A percentile compares a stretch with the other conserved stretches of the same genome.
Conservation (phyloP, 208 protist species). For the Phytomonas francai region DNA sequence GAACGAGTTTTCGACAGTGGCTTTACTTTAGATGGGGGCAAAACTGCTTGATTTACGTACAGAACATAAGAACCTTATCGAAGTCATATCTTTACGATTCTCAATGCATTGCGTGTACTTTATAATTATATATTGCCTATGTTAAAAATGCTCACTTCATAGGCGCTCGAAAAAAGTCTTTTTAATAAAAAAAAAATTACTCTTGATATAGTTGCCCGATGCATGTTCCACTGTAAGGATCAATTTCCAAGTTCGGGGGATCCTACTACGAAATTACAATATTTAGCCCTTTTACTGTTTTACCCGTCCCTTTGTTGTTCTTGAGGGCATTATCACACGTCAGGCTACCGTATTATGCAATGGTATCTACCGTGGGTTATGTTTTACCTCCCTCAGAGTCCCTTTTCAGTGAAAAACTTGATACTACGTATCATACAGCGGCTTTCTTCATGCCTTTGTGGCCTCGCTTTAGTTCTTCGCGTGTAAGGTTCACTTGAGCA, state of each 20-base stretch:
- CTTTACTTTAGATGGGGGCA: not conserved
- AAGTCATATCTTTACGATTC: conserved; percentile 7
- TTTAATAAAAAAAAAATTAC: conserved; percentile 13
- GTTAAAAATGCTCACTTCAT: not conserved
- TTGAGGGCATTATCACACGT: not conserved
- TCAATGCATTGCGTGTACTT: not conserved
- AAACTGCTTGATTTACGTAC: not conserved
- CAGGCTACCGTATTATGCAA: not conserved
- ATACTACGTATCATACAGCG: not conserved
- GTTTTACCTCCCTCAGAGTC: not conserved
- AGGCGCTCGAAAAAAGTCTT: not conserved
- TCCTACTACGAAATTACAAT: not conserved
- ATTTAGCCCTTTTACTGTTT: not conserved
- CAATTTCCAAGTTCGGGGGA: conserved; percentile 2
- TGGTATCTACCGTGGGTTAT: not conserved
- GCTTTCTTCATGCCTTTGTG: conserved; percentile 30
- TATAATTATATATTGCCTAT: not conserved
- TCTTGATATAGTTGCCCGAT: not conserved
- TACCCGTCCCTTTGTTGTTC: not conserved
- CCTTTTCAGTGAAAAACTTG: not conserved
- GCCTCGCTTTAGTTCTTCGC: conserved; percentile 35
- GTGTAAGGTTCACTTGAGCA: conserved; percentile 32
- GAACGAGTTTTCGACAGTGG: not conserved
- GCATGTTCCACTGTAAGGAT: not conserved
- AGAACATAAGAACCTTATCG: not conserved